phyloP scores from a whole-genome alignment of 2,329 filamentous ascomycete species.

The Neonectria punicea region DNA sequence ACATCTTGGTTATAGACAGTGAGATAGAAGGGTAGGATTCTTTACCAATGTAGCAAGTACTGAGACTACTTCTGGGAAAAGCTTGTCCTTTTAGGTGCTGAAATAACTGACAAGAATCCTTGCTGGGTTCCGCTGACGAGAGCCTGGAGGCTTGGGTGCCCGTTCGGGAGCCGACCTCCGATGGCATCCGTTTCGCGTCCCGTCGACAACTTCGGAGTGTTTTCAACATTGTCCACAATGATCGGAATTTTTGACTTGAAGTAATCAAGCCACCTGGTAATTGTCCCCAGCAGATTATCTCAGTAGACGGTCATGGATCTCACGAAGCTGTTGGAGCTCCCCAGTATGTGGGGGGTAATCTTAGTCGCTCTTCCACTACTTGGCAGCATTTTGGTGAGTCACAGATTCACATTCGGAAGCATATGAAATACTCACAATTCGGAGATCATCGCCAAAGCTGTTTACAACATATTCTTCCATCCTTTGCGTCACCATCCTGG shows the following conservation, averaged over 20 bases:
- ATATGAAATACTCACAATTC: neutral
- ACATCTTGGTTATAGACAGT: constrained; percentile 18
- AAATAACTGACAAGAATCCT: too few relatives aligned
- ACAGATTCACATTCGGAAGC: accelerated
- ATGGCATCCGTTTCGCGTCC: constrained; percentile 29
- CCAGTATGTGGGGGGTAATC: constrained; percentile 7
- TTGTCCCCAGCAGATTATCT: too few relatives aligned
- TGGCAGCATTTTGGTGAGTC: constrained; percentile 10
- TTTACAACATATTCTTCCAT: constrained; percentile 31
- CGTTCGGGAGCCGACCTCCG: constrained; percentile 32
- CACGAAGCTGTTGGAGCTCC: neutral
- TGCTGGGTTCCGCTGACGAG: neutral
- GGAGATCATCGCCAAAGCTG: neutral
- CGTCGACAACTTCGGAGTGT: neutral
- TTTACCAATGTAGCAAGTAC: neutral
- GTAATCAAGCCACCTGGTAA: neutral
- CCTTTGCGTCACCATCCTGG: constrained; percentile 26
- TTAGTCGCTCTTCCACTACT: neutral
- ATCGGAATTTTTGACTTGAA: neutral
- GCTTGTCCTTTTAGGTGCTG: constrained; percentile 13
- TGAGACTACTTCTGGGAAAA: neutral
- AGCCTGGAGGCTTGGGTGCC: neutral
- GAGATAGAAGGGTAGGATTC: neutral
- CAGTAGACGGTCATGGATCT: neutral
- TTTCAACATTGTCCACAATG: neutral